Conservation (phyloP, 257 asterid genomes). For the Rubia yunnanensis region DNA sequence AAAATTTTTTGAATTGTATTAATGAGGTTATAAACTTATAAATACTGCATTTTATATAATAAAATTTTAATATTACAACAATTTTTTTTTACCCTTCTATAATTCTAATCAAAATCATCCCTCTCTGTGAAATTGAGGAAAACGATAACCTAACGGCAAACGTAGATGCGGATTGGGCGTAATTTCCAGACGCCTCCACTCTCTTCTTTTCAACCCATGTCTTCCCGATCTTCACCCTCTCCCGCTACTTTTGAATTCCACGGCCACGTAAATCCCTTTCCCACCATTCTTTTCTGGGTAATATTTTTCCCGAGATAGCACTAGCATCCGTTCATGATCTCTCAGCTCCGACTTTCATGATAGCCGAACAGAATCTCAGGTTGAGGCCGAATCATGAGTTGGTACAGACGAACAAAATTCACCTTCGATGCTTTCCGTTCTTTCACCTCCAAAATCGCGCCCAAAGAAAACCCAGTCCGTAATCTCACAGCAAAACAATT, state of each 20-base stretch:
- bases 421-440: conserved; percentile 30
- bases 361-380: background rate
- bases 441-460: conserved; percentile 25
- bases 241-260: background rate
- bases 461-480: conserved; percentile 22
- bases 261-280: too few relatives aligned
- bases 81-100: too few relatives aligned
- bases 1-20: too few relatives aligned
- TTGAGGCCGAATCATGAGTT: conserved; percentile 39
- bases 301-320: background rate
- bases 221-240: background rate
- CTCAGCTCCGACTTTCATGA: background rate
- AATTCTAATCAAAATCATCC: too few relatives aligned
- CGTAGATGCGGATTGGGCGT: background rate
- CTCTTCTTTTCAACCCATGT: background rate
- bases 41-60: too few relatives aligned
- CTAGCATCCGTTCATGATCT: background rate
- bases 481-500: conserved; percentile 1
- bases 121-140: too few relatives aligned
- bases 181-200: conserved; percentile 14
- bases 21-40: too few relatives aligned
- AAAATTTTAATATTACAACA: too few relatives aligned
- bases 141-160: too few relatives aligned
- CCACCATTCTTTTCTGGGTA: background rate
- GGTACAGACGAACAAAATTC: conserved; percentile 45